Base-by-base conservation (phyloP, 257 asterid species). In the Echium plantagineum region DNA sequence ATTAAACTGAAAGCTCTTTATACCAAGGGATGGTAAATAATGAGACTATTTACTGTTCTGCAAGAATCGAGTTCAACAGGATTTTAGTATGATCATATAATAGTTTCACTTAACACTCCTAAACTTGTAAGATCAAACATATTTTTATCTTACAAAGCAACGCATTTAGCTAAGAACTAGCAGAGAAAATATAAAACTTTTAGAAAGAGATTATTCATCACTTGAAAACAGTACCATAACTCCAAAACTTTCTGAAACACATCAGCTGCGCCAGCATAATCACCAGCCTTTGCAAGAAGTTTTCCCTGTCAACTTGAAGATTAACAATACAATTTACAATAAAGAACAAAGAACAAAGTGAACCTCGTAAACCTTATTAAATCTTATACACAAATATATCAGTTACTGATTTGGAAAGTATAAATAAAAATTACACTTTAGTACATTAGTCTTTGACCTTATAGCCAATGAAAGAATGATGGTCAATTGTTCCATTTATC, bases 231-330 rank as follows among this genome's bases (percentile, higher is more conserved):
- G 74, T 86, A 93, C 99, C 99, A 81, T 67, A 78, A 76, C 71
- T 77, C 89, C 67, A 93, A 74, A 58, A 85, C 86, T 70, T 79
- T 85, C 85, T 84, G 84, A 67, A 86, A 86, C 56, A 81, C 66
- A 51, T 74, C 90, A 71, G 91, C 87, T 51, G 99, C 97, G 20
- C 94, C 89, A 81, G 80, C 77, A 75, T 77, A 83, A 73, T 93
- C 93, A 69, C 96, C 87, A 70, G 85, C 83, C 86, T 73, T 85
- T 61, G 97, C 97, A 75, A 84, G 97, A 80, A 93, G 97, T 78
- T 83, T 82, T 73, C 99, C 99, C 99, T 93, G 98, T 91, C 89
- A 85, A 91, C 95, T 91, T 91, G 79, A 69, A 85, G 87, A 82
- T 81, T 80, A 82, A 82, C 78, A 76, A 69, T 58, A 71, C 84